Percentiles rank a stretch among this genome's conserved stretches.
phyloP scores from a whole-genome alignment of 176 grass and related monocot genomes.

The Phragmites australis region DNA sequence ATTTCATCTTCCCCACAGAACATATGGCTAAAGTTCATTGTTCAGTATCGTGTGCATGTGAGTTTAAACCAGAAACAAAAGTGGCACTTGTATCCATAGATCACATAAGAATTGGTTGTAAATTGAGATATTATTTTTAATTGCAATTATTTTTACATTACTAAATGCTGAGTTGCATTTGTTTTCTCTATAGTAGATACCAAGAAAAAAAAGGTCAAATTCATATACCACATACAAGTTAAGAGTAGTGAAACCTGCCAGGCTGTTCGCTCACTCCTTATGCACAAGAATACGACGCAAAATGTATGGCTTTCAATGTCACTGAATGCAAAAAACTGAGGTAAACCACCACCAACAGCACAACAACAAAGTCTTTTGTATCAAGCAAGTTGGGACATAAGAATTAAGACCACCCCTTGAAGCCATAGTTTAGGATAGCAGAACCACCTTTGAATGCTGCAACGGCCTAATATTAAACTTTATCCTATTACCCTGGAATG shows the following conservation, averaged over 20 bases:
- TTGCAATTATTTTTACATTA: background rate
- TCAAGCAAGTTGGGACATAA: background rate
- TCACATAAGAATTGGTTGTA: background rate
- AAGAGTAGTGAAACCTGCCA: background rate
- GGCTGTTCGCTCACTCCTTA: background rate
- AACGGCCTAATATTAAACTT: background rate
- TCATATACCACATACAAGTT: background rate
- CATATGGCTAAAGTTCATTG: conserved; percentile 7
- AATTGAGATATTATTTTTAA: background rate
- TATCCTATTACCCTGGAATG: background rate
- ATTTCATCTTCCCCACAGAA: conserved; percentile 14
- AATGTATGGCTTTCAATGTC: background rate
- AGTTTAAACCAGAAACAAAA: background rate
- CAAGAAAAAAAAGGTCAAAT: background rate
- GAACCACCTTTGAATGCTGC: background rate
- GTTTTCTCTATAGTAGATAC: background rate
- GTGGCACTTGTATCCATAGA: background rate
- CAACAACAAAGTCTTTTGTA: background rate
- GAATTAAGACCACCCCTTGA: background rate
- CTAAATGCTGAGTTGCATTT: background rate
- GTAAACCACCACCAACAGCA: background rate
- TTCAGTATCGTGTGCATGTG: background rate
- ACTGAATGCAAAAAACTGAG: background rate
- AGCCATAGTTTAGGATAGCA: background rate
- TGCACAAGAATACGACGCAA: conserved; percentile 1